Conservation (phyloP, 768 basidiomycete species). For the Russula foetens region DNA sequence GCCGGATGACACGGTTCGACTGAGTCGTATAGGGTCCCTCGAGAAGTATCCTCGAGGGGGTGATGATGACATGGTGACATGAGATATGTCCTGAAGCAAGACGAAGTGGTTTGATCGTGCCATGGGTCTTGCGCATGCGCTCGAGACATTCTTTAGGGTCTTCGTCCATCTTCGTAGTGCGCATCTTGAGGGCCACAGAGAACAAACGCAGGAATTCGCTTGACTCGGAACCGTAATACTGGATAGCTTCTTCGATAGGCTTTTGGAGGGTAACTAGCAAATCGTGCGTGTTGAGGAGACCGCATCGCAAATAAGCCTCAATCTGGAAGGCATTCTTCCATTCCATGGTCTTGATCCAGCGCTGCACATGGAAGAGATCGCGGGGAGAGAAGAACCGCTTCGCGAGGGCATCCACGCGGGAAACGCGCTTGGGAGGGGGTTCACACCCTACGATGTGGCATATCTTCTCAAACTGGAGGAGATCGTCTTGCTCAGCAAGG, state of each 20-base stretch:
- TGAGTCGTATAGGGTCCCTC: conserved; percentile 73
- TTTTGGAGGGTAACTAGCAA: conserved; percentile 37
- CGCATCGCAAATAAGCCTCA: conserved; percentile 58
- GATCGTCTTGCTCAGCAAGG: conserved; percentile 43
- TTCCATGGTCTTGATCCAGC: conserved; percentile 38
- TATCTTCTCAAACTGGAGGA: conserved; percentile 44
- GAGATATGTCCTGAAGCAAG: conserved; percentile 39
- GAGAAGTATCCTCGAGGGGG: conserved; percentile 63
- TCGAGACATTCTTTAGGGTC: conserved; percentile 40
- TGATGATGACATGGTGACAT: conserved; percentile 71
- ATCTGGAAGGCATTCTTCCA: conserved; percentile 75
- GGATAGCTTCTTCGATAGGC: conserved; percentile 36
- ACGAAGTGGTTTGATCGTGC: conserved; percentile 12
- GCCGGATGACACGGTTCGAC: conserved; percentile 74
- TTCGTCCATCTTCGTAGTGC: conserved; percentile 36
- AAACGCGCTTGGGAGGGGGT: conserved; percentile 22
- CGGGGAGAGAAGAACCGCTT: conserved; percentile 44
- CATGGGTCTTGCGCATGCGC: conserved; percentile 26
- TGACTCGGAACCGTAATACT: conserved; percentile 27
- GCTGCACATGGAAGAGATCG: conserved; percentile 38
- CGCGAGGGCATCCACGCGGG: conserved; percentile 40
- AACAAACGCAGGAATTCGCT: conserved; percentile 49
- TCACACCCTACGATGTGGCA: conserved; percentile 43
- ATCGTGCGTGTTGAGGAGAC: conserved; percentile 52
- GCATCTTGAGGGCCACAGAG: conserved; percentile 38